Evolutionary conservation across 1,284 basidiomycete species (phyloP), one percentile per base, ranked within the genome.

Genomic region (Sporisorium sorghi): DNA sequence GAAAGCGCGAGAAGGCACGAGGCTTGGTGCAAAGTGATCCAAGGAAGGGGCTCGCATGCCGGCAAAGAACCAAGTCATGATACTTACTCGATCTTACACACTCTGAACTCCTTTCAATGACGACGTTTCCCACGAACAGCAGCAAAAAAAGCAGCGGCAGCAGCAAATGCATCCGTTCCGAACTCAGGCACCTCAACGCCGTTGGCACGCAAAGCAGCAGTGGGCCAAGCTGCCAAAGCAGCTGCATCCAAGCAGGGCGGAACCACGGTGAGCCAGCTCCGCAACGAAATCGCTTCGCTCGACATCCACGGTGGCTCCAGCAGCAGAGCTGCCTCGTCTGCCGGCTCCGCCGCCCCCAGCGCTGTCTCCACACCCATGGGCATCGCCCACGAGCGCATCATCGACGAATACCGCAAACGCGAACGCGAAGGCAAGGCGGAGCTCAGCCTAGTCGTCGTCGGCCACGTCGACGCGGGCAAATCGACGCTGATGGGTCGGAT

Each of bases 381-480:
- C 24, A 88, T 93, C 78, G 91, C 93, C 14, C 88, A 90, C 73
- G 94, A 93, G 83, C 94, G 92, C 83, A 86, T 98, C 53, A 84
- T 98, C 15, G 92, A 92, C 70, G 92, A 97, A 85, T 93, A 91
- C 2, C 89, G 85, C 65, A 87, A 87, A 70, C 88, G 89, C 50
- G 87, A 87, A 19, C 86, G 88, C 68, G 87, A 87, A 30, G 88
- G 87, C 24, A 93, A 91, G 85, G 90, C 90, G 78, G 89, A 87
- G 35, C 86, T 98, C 48, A 96, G 91, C 82, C 86, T 99, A 73
- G 92, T 99, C 19, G 94, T 99, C 40, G 91, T 99, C 54, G 96
- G 96, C 24, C 96, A 99, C 82, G 96, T 99, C 66, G 96, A 99
- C 85, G 96, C 97, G 15, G 96, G 96, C 51, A 99, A 99, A 85